Base-by-base conservation (phyloP, 2,329 filamentous ascomycete genomes). In the Graphiopsis chlorocephala region DNA sequence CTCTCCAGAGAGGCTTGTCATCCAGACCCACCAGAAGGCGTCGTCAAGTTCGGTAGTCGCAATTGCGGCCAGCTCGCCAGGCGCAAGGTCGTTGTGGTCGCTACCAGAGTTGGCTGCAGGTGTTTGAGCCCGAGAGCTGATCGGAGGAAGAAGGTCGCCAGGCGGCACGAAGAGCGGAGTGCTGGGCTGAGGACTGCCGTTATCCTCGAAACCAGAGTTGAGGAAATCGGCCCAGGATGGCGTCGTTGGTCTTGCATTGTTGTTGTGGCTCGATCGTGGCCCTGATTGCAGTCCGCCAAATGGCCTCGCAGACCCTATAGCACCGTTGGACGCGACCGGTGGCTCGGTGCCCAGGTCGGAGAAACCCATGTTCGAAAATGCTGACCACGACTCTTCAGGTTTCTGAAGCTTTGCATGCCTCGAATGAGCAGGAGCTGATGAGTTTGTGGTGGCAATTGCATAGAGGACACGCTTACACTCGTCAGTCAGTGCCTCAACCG, bases 1-100 rank as follows among this genome's bases (percentile, higher is more conserved):
- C 73, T 99, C 95, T 0, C 88, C 90, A 1, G 94, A 93, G 72
- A 99, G 81, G 82, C 94, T 98, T 71, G 88, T 96, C 84, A 99
- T 98, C 95, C 95, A 99, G 4, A 98, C 95, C 94, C 95, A 98
- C 95, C 95, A 99, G 77, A 99, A 99, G 1, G 93, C 90, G 76
- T 98, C 94, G 72, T 99, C 95, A 5, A 99, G 83, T 68, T 95
- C 89, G 64, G 98, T 86, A 42, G 85, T 85, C 26, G 86, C 90
- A 73, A 99, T 97, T 75, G 93, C 98, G 31, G 95, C 95, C 64
- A 99, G 84, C 82, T 99, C 95, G 60, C 93, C 95, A 0, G 94
- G 95, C 69, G 97, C 93, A 0, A 97, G 82, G 47, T 86, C 82
- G 26, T 91, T 87, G 15, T 84, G 84, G 17, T 23, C 56, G 69